phyloP scores from a whole-genome alignment of 1,139 yeast genomes.

The Eremothecium cymbalariae region DNA sequence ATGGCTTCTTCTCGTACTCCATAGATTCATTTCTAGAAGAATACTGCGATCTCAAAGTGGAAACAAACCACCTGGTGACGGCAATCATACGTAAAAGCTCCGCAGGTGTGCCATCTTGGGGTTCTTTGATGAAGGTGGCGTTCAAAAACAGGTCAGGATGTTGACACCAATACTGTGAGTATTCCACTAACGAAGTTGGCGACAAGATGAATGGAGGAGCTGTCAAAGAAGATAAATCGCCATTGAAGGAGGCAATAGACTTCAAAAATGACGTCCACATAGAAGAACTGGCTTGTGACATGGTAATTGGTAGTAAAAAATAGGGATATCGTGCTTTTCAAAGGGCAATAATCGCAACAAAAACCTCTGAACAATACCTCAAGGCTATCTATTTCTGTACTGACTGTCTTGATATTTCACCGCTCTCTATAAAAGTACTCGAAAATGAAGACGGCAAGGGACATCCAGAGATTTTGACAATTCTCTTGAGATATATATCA shows the following conservation, averaged over 20 bases:
- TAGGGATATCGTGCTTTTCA: too few species aligned
- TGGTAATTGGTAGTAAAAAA: slow-evolving; percentile 7
- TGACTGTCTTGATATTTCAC: too few species aligned
- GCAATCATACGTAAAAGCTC: slow-evolving; percentile 51
- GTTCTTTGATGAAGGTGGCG: slow-evolving; percentile 45
- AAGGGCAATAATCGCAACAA: too few species aligned
- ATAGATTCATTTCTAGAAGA: slow-evolving; percentile 83
- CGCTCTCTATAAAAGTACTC: too few species aligned
- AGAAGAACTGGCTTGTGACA: slow-evolving; percentile 30
- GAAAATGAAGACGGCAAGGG: too few species aligned
- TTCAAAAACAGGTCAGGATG: slow-evolving; percentile 76
- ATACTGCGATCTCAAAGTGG: slow-evolving; percentile 86
- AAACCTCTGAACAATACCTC: too few species aligned
- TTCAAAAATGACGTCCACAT: slow-evolving; percentile 80
- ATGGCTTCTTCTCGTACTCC: slow-evolving; percentile 92
- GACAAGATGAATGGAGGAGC: slow-evolving; percentile 98
- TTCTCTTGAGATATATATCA: too few species aligned
- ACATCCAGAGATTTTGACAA: too few species aligned
- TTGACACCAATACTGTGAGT: slow-evolving; percentile 90
- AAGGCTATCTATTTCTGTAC: too few species aligned
- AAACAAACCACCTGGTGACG: slow-evolving; percentile 84
- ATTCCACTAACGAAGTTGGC: slow-evolving; percentile 81
- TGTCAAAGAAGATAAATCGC: slow-evolving; percentile 85
- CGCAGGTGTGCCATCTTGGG: slow-evolving; percentile 30
- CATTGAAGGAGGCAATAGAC: slow-evolving; percentile 88